Evolutionary conservation across 2,329 filamentous ascomycete genomes (phyloP).

Genomic region (Colletotrichum echinochloae): DNA sequence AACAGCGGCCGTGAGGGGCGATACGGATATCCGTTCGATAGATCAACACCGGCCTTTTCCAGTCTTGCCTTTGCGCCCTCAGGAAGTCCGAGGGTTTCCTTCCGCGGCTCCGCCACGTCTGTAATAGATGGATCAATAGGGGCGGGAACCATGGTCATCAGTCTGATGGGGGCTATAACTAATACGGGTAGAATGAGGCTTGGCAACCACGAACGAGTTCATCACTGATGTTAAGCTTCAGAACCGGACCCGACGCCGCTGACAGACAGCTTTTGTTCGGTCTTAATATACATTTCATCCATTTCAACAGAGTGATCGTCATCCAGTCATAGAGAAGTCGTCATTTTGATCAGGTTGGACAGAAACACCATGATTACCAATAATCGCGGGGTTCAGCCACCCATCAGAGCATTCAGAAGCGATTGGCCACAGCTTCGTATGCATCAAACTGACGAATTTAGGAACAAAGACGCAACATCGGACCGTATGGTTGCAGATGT

Average conservation of each 20-base stretch:
- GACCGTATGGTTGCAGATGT: slow-evolving; percentile 12
- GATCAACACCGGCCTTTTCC: slow-evolving; percentile 76
- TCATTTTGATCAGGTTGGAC: not conserved
- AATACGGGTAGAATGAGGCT: not conserved
- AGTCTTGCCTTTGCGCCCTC: slow-evolving; percentile 67
- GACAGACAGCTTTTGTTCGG: not conserved
- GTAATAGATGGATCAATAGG: slow-evolving; percentile 72
- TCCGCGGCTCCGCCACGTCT: slow-evolving; percentile 71
- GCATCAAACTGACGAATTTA: slow-evolving; percentile 31
- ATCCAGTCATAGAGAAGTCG: not conserved
- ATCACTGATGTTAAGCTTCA: not conserved
- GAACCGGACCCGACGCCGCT: accelerated
- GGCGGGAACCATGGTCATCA: slow-evolving; percentile 60
- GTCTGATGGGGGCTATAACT: not conserved
- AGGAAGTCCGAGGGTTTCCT: slow-evolving; percentile 74
- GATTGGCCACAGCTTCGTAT: slow-evolving; percentile 27
- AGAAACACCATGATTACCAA: slow-evolving; percentile 30
- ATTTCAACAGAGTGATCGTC: not conserved
- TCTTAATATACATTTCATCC: not conserved
- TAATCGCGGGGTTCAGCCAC: slow-evolving; percentile 18
- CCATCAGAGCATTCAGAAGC: not conserved
- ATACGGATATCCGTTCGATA: slow-evolving; percentile 78
- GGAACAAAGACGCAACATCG: slow-evolving; percentile 7
- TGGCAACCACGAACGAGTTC: too few species aligned
- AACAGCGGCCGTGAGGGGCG: slow-evolving; percentile 75